Percentiles rank a stretch among this genome's conserved stretches.
phyloP scores from a whole-genome alignment of 2,329 filamentous ascomycete genomes.

The Hymenoscyphus fructigenus region DNA sequence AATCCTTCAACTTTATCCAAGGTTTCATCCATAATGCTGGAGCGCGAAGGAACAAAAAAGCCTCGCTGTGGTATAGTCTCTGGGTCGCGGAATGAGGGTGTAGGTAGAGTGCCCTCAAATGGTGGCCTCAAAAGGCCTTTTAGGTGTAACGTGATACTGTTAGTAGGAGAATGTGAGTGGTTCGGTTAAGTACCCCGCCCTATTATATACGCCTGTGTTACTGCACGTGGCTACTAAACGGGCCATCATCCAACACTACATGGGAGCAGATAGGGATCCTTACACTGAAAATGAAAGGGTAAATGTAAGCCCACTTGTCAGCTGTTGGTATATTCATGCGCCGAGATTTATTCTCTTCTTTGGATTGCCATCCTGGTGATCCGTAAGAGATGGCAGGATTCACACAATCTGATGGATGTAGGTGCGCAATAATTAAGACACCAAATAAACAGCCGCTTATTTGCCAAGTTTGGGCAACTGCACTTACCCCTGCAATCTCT shows the following conservation, averaged over 20 bases:
- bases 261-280: not conserved
- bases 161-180: not conserved
- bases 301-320: not conserved
- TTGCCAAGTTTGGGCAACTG: not conserved
- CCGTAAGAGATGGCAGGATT: no score
- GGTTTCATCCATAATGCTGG: not conserved
- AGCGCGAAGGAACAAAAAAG: not conserved
- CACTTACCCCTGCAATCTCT: not conserved
- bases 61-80: not conserved
- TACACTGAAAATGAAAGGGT: not conserved
- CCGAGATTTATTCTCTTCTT: no score
- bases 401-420: no score
- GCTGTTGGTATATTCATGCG: not conserved
- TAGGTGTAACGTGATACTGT: not conserved
- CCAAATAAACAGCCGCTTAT: not conserved
- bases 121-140: not conserved
- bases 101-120: not conserved
- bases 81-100: not conserved
- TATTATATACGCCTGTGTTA: not conserved
- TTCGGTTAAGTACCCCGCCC: not conserved
- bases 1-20: slow-evolving; percentile 4
- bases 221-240: not conserved
- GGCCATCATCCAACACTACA: not conserved
- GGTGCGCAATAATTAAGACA: not conserved
- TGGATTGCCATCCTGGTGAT: no score